phyloP scores from a whole-genome alignment of 176 grass and related monocot species.

The Zoysia pacifica region DNA sequence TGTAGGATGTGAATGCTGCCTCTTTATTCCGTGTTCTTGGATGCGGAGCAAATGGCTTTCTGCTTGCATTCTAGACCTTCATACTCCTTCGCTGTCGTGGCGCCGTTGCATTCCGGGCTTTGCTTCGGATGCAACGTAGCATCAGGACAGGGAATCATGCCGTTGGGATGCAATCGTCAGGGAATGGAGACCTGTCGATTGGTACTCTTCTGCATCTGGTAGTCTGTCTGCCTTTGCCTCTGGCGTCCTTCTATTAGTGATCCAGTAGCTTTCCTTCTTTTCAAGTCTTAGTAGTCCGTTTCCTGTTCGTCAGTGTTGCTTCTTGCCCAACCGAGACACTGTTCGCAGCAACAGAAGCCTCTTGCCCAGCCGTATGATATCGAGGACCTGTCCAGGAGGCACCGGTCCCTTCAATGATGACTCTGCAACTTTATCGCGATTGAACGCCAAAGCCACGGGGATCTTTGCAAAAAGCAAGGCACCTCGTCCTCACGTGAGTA shows the following conservation, averaged over 20 bases:
- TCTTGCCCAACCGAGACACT: no score
- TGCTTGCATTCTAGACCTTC: constrained; percentile 30
- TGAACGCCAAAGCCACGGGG: constrained; percentile 31
- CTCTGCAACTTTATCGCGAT: constrained; percentile 36
- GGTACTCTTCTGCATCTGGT: not conserved
- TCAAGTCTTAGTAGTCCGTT: not conserved
- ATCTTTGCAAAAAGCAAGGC: constrained; percentile 32
- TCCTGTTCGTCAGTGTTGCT: not conserved
- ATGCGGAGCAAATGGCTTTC: not conserved
- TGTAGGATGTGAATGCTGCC: constrained; percentile 4
- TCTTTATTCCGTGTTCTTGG: constrained; percentile 3
- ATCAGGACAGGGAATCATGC: constrained; percentile 31
- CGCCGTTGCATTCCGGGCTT: constrained; percentile 28
- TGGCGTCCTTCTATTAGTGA: not conserved
- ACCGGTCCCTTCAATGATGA: constrained; percentile 6
- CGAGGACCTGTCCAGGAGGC: constrained; percentile 24
- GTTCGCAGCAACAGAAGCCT: no score
- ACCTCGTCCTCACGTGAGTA: constrained; percentile 20
- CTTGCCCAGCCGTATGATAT: constrained; percentile 8
- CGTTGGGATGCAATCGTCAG: constrained; percentile 28
- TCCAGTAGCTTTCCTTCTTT: not conserved
- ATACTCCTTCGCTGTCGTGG: not conserved
- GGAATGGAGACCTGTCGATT: not conserved
- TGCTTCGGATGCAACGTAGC: constrained; percentile 4
- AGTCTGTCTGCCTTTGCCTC: not conserved